Percentiles rank a stretch among this genome's conserved stretches.
Conservation (phyloP, 129 eudicot genomes). For the Artemisia tridentata region DNA sequence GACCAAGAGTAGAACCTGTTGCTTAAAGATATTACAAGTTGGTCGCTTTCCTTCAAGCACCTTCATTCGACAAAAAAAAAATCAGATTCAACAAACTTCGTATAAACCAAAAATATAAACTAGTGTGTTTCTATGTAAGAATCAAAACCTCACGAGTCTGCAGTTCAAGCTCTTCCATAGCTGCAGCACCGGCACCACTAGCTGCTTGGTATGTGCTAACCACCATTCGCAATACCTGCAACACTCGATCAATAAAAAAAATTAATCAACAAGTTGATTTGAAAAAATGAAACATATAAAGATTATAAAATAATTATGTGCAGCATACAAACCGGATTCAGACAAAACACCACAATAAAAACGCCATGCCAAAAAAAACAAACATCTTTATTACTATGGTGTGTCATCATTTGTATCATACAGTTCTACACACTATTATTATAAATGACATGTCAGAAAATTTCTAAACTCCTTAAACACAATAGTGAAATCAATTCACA, state of each 20-base stretch:
- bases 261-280: not conserved
- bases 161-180: constrained; percentile 95
- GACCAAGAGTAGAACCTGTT: constrained; percentile 55
- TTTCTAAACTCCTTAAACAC: too few relatives aligned
- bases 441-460: too few relatives aligned
- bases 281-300: not conserved
- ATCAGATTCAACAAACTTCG: not conserved
- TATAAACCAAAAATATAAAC: not conserved
- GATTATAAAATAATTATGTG: too few relatives aligned
- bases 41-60: constrained; percentile 91
- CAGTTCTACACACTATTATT: too few relatives aligned
- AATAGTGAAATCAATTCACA: too few relatives aligned
- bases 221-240: constrained; percentile 90
- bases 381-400: too few relatives aligned
- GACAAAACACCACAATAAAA: too few relatives aligned
- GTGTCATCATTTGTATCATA: too few relatives aligned
- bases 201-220: constrained; percentile 99
- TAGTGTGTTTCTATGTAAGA: not conserved
- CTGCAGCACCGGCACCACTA: constrained; percentile 99
- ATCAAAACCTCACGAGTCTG: constrained; percentile 92
- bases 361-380: too few relatives aligned
- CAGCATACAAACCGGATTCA: too few relatives aligned
- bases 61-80: constrained; percentile 29
- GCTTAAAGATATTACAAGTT: constrained; percentile 83
- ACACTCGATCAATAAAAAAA: not conserved